phyloP scores from a whole-genome alignment of 805 yeast genomes.

The Candida yuanshanica region DNA sequence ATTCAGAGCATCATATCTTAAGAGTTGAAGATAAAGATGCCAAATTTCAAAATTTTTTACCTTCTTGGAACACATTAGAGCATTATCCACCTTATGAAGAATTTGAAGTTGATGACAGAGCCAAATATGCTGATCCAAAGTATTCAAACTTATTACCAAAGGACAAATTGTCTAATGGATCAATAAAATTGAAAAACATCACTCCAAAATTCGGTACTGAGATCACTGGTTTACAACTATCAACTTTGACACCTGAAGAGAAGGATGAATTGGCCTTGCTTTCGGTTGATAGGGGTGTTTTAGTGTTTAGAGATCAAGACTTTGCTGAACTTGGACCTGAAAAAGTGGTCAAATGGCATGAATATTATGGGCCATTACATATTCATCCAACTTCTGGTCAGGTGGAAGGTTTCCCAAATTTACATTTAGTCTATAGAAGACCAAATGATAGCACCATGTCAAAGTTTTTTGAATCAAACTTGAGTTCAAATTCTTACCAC shows the following conservation, averaged over 20 bases:
- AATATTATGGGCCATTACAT: slow-evolving; percentile 62
- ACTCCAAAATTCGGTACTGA: slow-evolving; percentile 69
- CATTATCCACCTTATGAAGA: slow-evolving; percentile 15
- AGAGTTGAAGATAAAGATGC: slow-evolving; percentile 11
- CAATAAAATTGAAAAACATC: slow-evolving; percentile 19
- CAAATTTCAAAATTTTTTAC: slow-evolving; percentile 26
- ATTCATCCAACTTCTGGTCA: slow-evolving; percentile 70
- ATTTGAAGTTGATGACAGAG: slow-evolving; percentile 4
- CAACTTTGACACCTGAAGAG: slow-evolving; percentile 43
- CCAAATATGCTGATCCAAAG: slow-evolving; percentile 17
- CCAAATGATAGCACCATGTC: slow-evolving; percentile 9
- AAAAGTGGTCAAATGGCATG: slow-evolving; percentile 44
- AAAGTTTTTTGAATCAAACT: slow-evolving; percentile 4
- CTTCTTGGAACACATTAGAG: slow-evolving; percentile 23
- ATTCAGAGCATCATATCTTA: slow-evolving; percentile 2
- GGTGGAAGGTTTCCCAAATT: slow-evolving; percentile 50
- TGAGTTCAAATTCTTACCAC: slow-evolving; percentile 34
- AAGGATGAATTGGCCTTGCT: slow-evolving; percentile 64
- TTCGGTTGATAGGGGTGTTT: slow-evolving; percentile 63
- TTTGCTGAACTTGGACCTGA: slow-evolving; percentile 47
- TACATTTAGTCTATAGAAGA: slow-evolving; percentile 45
- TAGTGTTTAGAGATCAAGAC: slow-evolving; percentile 59
- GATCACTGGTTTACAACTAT: slow-evolving; percentile 51
- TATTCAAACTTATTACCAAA: slow-evolving; percentile 22
- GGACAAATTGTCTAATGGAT: slow-evolving; percentile 5